phyloP scores from a whole-genome alignment of 306 rosid species.

The Sechiopsis laciniata region DNA sequence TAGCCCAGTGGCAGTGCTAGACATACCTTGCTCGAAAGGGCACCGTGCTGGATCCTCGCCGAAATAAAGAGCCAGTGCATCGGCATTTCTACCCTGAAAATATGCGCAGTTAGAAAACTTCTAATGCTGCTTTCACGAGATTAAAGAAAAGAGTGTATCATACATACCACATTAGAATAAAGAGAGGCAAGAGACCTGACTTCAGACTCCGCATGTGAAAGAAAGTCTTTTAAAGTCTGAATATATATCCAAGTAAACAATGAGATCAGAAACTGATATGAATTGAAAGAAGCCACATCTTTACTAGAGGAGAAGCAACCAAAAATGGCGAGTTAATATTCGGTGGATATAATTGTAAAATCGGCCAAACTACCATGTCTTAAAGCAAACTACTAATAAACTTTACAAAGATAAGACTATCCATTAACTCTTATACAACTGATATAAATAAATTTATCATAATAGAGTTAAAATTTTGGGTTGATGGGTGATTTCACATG shows the following conservation, averaged over 20 bases:
- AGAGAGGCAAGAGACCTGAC: constrained; percentile 26
- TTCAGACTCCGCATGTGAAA: constrained; percentile 25
- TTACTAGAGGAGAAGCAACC: neutral
- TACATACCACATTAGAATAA: constrained; percentile 26
- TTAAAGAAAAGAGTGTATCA: neutral
- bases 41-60: constrained; percentile 29
- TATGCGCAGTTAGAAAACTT: neutral
- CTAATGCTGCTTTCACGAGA: neutral
- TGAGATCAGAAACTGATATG: neutral
- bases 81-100: constrained; percentile 30
- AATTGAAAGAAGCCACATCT: constrained; percentile 7
- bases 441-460: too few relatives aligned
- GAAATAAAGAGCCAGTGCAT: constrained; percentile 26
- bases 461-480: too few relatives aligned
- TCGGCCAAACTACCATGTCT: constrained; percentile 6
- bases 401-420: neutral
- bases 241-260: neutral
- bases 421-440: neutral
- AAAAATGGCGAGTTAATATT: neutral
- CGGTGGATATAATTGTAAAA: neutral
- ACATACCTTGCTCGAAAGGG: constrained; percentile 28
- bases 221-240: constrained; percentile 26
- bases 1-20: neutral
- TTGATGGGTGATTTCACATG: too few relatives aligned
- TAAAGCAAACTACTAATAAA: neutral